Evolutionary conservation across 140 eudicot species (phyloP).

Genomic region (Senecio squalidus): DNA sequence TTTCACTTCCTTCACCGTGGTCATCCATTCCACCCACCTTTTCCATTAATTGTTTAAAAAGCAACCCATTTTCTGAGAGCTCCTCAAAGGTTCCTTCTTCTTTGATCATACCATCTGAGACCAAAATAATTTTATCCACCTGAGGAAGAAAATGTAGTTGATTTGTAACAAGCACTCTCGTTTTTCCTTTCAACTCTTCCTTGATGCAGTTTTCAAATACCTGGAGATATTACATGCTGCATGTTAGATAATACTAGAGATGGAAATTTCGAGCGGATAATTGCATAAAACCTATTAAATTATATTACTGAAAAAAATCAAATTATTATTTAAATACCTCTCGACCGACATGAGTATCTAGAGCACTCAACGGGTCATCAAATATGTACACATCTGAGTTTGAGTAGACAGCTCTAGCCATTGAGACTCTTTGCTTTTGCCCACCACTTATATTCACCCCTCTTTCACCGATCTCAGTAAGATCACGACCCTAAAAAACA

Average conservation of each 20-base stretch:
- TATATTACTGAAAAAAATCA: too few species aligned
- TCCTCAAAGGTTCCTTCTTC: slow-evolving; percentile 93
- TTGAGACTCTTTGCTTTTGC: slow-evolving; percentile 94
- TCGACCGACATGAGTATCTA: slow-evolving; percentile 92
- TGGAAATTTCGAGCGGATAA: too few species aligned
- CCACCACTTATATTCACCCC: slow-evolving; percentile 99
- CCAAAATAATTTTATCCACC: slow-evolving; percentile 78
- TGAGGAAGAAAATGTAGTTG: slow-evolving; percentile 95
- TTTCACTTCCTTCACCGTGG: slow-evolving; percentile 41
- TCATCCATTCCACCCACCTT: slow-evolving; percentile 97
- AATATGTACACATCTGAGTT: slow-evolving; percentile 87
- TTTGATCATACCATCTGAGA: slow-evolving; percentile 78
- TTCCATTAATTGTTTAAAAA: slow-evolving; percentile 78
- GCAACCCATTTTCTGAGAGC: slow-evolving; percentile 58
- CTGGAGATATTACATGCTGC: slow-evolving; percentile 26
- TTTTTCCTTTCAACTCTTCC: slow-evolving; percentile 74
- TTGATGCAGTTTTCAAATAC: slow-evolving; percentile 83
- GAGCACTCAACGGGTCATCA: slow-evolving; percentile 97
- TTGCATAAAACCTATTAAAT: too few species aligned
- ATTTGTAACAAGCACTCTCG: slow-evolving; percentile 91
- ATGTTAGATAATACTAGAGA: neutral
- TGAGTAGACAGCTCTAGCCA: slow-evolving; percentile 98
- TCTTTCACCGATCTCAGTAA: slow-evolving; percentile 97
- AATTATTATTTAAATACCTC: too few species aligned
- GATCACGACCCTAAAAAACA: slow-evolving; percentile 74